Evolutionary conservation across 805 yeast species (phyloP).

Genomic region (Kurtzmaniella cleridarum): DNA sequence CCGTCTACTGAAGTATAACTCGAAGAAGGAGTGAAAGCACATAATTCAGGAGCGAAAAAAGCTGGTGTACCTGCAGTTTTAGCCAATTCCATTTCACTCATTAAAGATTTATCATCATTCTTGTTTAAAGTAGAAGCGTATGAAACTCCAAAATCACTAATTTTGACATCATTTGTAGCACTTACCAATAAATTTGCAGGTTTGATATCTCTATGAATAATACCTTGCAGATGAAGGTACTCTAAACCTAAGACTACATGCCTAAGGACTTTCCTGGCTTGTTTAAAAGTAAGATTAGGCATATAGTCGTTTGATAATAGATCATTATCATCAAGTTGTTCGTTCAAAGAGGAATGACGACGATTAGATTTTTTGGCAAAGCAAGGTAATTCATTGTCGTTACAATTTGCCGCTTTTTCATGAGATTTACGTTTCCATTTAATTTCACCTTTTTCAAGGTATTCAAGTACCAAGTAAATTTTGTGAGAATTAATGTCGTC

Average conservation of each 20-base stretch:
- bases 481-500: slow-evolving; percentile 82
- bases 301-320: slow-evolving; percentile 21
- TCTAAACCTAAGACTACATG: slow-evolving; percentile 87
- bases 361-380: slow-evolving; percentile 13
- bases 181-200: slow-evolving; percentile 85
- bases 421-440: slow-evolving; percentile 52
- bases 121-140: slow-evolving; percentile 50
- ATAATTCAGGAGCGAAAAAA: slow-evolving; percentile 78
- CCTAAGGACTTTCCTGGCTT: slow-evolving; percentile 67
- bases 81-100: slow-evolving; percentile 72
- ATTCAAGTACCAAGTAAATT: slow-evolving; percentile 86
- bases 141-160: slow-evolving; percentile 95
- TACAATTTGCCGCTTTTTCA: slow-evolving; percentile 2
- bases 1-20: slow-evolving; percentile 12
- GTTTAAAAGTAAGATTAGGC: slow-evolving; percentile 63
- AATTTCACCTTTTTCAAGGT: slow-evolving; percentile 85
- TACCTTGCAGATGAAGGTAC: slow-evolving; percentile 84
- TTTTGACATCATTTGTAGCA: slow-evolving; percentile 70
- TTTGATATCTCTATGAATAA: slow-evolving; percentile 91
- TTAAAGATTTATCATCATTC: slow-evolving; percentile 38
- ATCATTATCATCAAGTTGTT: slow-evolving; percentile 13
- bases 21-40: slow-evolving; percentile 32
- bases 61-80: slow-evolving; percentile 98
- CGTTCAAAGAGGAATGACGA: slow-evolving; percentile 4
- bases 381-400: slow-evolving; percentile 39